These are phyloP conservation scores for Pythium sukuiense DNA, from an alignment of 352 stramenopile genomes.

Conservation along the genomic window DNA sequence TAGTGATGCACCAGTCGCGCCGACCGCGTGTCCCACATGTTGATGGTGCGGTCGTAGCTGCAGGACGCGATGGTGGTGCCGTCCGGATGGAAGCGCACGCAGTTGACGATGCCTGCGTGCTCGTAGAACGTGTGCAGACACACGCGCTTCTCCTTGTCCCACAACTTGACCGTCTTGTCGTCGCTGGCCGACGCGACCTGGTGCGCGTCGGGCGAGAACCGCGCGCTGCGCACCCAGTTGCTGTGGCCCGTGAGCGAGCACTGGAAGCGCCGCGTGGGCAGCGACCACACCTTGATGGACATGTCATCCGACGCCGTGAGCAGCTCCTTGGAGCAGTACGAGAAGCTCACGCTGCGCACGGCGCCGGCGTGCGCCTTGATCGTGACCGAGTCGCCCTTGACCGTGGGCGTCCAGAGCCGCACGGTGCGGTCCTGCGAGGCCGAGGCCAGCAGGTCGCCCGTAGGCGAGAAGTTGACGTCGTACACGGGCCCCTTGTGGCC, in stretches of 20 bases:
- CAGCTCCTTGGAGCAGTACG: slow-evolving; percentile 66
- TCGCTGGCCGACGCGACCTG: slow-evolving; percentile 81
- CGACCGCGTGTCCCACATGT: slow-evolving; percentile 87
- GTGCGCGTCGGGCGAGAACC: slow-evolving; percentile 75
- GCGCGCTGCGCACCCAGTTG: slow-evolving; percentile 91
- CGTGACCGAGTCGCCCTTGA: slow-evolving; percentile 64
- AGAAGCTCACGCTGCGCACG: slow-evolving; percentile 86
- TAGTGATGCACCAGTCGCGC: slow-evolving; percentile 91
- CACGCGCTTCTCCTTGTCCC: slow-evolving; percentile 83
- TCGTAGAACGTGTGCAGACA: slow-evolving; percentile 88
- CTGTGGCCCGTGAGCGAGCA: slow-evolving; percentile 88
- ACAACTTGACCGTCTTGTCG: slow-evolving; percentile 92
- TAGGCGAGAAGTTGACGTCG: slow-evolving; percentile 73
- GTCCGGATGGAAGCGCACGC: slow-evolving; percentile 86
- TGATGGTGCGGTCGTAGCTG: slow-evolving; percentile 72
- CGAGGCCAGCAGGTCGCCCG: slow-evolving; percentile 82
- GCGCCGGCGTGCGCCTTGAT: slow-evolving; percentile 73
- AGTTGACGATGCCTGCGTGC: slow-evolving; percentile 79
- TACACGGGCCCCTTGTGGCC: slow-evolving; percentile 84
- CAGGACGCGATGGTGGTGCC: slow-evolving; percentile 65
- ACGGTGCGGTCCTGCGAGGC: slow-evolving; percentile 91
- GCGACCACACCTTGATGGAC: slow-evolving; percentile 88
- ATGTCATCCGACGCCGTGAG: slow-evolving; percentile 93
- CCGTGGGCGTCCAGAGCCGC: slow-evolving; percentile 87
- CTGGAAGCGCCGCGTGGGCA: slow-evolving; percentile 83